Base-by-base conservation (phyloP, 106 monocot genomes). In the Amphibolis antarctica region DNA sequence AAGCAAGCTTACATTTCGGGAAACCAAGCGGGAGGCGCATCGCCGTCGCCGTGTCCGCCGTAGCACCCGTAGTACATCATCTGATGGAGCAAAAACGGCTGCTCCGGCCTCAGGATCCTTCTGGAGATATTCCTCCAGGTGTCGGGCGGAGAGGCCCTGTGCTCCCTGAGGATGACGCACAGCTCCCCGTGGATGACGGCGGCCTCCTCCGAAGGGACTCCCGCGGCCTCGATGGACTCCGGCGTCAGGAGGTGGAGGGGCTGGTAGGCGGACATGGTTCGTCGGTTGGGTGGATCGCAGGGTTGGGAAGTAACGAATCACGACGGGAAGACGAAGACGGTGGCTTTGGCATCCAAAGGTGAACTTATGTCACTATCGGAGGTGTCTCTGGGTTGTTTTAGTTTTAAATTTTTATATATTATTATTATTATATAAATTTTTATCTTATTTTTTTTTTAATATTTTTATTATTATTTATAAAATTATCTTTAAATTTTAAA, bases 31-130 rank as follows among this genome's bases (percentile, higher is more conserved):
- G 74, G 67, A 14, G 74, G 66, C 2, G 73, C 42, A 23, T 66
- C 60, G 58, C 60, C 60, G 58, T 60, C 66, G 27, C 42, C 43
- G n/a, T n/a, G n/a, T n/a, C n/a, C n/a, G 47, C 36, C 28, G 52
- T 74, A 74, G 60, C 66, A 74, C 15, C 74, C 74, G 42, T 74
- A 67, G 60, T 59, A 74, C 60, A 74, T 48, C 74, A 74, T 60
- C 74, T 67, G 58, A 42, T 74, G 74, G 15, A 74, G 66, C 36
- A 60, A 12, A 60, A 74, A 74, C 23, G 74, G 74, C 3, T 51
- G 59, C 11, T 74, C 74, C 15, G 74, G 66, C 27, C 42, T 53
- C 18, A 74, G 58, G 30, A 74, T 24, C 42, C 66, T 29, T 17
- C 12, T 67, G 18, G 66, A 60, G 49, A 74, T n/a, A 42, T 46